Base-by-base conservation (phyloP, 345 rosid genomes). In the Lepidium africanum region DNA sequence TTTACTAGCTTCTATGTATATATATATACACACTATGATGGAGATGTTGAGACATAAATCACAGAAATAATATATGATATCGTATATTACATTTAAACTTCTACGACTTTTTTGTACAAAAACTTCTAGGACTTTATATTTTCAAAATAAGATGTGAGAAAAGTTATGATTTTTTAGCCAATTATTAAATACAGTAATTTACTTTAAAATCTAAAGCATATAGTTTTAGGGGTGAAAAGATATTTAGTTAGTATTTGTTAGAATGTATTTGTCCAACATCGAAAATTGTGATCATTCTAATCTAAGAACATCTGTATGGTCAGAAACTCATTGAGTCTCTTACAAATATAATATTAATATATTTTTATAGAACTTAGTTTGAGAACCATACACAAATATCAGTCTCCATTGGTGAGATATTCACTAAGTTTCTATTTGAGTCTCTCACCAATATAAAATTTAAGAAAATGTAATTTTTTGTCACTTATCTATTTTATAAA, bases 291-390 rank as follows among this genome's bases (percentile, higher is more conserved):
- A n/a, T n/a, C n/a, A n/a, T n/a, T n/a, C n/a, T n/a, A n/a, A n/a
- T n/a, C 97, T 2, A 86, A 81, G 62, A 21, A 2, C 23, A 21
- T 21, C 2, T 21, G 23, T 2, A 21, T 21, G 23, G 23, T 21
- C 2, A 21, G 23, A 21, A 2, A 21, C 23, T 2, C 23, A 1
- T 21, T 21, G 23, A 21, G 2, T 21, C 23, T 1, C 23, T 21
- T 21, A 21, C 2, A 1, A 21, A 21, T 21, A 21, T 21, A 21
- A 21, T 21, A 21, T 21, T 21, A 21, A 21, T 21, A 21, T 21
- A 1, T 21, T 21, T 21, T 21, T 21, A 2, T 21, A 21, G 23
- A 21, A 21, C 23, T 21, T 21, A 21, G 23, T 21, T 21, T 21
- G 23, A 21, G 23, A 21, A 21, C 23, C 23, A 21, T 2, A 21